Percentiles rank a stretch among this genome's conserved stretches.
Evolutionary conservation across 2,329 filamentous ascomycete genomes (phyloP).

Genomic region (Chaetothyriales sp.): DNA sequence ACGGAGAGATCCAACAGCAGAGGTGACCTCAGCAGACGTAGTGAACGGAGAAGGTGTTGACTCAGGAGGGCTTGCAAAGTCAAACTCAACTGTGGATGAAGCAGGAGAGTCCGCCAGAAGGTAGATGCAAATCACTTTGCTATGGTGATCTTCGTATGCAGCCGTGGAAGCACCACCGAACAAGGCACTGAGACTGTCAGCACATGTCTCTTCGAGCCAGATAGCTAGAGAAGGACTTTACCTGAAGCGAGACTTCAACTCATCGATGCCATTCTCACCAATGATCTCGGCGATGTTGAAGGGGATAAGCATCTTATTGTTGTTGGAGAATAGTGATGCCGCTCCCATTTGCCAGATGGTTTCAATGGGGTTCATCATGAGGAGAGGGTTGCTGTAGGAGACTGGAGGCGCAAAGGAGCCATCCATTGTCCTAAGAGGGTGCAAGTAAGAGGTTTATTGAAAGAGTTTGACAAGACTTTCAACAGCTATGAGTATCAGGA

Average conservation of each 20-base stretch:
- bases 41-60: too few species aligned
- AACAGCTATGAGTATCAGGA: too few species aligned
- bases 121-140: constrained; percentile 21
- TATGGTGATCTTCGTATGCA: constrained; percentile 19
- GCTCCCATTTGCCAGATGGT: constrained; percentile 22
- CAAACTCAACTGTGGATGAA: too few species aligned
- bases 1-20: constrained; percentile 4
- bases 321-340: constrained; percentile 19
- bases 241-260: constrained; percentile 21
- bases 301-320: constrained; percentile 22
- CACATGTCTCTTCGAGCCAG: constrained; percentile 5
- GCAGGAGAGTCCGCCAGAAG: constrained; percentile 12
- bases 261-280: constrained; percentile 19
- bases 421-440: too few species aligned
- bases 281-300: constrained; percentile 20
- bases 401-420: too few species aligned
- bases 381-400: not conserved
- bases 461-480: too few species aligned
- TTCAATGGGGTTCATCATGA: constrained; percentile 8
- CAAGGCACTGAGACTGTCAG: constrained; percentile 12
- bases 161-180: constrained; percentile 18
- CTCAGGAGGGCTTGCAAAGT: too few species aligned
- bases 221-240: constrained; percentile 9
- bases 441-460: too few species aligned
- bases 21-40: too few species aligned